Evolutionary conservation across 257 asterid species (phyloP).

Genomic region (Knoxia roxburghii): DNA sequence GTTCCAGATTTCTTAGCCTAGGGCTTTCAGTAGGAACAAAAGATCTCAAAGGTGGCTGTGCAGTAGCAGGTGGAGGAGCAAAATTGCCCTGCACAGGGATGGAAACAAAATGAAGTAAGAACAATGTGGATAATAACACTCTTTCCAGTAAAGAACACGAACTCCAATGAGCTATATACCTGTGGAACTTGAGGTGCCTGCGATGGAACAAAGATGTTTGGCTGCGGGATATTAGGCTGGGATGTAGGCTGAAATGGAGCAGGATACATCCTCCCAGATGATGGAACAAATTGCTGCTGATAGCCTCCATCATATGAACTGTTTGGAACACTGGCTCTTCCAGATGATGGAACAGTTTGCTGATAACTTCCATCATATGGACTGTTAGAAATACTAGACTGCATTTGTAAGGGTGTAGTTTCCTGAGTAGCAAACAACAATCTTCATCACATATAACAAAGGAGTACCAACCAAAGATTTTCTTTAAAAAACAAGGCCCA

Average conservation of each 20-base stretch:
- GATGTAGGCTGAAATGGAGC: slow-evolving; percentile 48
- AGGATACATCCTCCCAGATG: slow-evolving; percentile 44
- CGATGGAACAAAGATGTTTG: slow-evolving; percentile 71
- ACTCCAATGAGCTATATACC: too few relatives aligned
- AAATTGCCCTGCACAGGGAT: slow-evolving; percentile 53
- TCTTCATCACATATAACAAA: slow-evolving; percentile 16
- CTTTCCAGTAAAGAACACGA: too few relatives aligned
- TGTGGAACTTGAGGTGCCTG: slow-evolving; percentile 46
- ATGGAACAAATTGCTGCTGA: slow-evolving; percentile 48
- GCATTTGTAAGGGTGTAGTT: slow-evolving; percentile 40
- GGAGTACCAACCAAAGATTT: too few relatives aligned
- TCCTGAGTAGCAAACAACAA: slow-evolving; percentile 40
- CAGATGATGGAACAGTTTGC: slow-evolving; percentile 40
- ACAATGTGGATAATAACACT: not conserved
- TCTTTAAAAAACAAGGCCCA: too few relatives aligned
- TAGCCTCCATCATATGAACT: slow-evolving; percentile 54
- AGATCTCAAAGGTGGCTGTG: slow-evolving; percentile 57
- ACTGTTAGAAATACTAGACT: slow-evolving; percentile 42
- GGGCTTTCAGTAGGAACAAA: slow-evolving; percentile 83
- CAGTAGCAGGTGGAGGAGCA: slow-evolving; percentile 57
- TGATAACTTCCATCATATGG: slow-evolving; percentile 60
- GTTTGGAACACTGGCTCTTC: slow-evolving; percentile 39
- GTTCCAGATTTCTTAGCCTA: slow-evolving; percentile 56
- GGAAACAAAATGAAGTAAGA: not conserved
- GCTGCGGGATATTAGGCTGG: slow-evolving; percentile 47